Evolutionary conservation across 2,329 filamentous ascomycete genomes (phyloP).

Genomic region (Trichothecium sympodiale): DNA sequence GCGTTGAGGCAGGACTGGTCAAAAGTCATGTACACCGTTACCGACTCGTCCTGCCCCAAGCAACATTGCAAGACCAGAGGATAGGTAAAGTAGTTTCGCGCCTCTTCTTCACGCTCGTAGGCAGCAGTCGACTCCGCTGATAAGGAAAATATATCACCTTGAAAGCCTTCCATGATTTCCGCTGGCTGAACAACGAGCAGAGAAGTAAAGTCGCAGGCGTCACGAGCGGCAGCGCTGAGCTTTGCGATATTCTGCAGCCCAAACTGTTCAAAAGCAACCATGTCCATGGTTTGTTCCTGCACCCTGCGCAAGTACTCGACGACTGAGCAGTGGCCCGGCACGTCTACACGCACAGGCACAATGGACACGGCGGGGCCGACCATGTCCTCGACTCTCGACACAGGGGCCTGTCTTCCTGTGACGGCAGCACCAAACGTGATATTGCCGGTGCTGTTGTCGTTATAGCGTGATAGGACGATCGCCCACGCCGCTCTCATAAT

Average conservation of each 20-base stretch:
- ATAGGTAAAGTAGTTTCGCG: slow-evolving; percentile 7
- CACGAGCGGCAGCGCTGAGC: not conserved
- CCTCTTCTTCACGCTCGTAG: slow-evolving; percentile 13
- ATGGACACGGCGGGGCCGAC: slow-evolving; percentile 21
- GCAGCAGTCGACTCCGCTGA: not conserved
- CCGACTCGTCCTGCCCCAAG: not conserved
- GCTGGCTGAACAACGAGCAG: not conserved
- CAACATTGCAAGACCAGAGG: slow-evolving; percentile 1
- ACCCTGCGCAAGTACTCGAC: too few species aligned
- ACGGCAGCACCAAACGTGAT: slow-evolving; percentile 13
- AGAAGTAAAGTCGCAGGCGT: not conserved
- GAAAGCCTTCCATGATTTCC: not conserved
- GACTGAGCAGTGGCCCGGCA: too few species aligned
- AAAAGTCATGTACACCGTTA: not conserved
- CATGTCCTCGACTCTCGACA: slow-evolving; percentile 10
- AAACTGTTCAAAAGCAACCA: slow-evolving; percentile 3
- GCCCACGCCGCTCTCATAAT: slow-evolving; percentile 17
- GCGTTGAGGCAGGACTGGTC: not conserved
- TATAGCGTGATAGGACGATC: slow-evolving; percentile 9
- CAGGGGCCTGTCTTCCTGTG: slow-evolving; percentile 11
- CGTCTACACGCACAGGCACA: slow-evolving; percentile 13
- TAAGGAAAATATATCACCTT: not conserved
- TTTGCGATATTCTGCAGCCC: slow-evolving; percentile 1
- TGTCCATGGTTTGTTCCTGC: slow-evolving; percentile 1
- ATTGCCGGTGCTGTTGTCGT: slow-evolving; percentile 7